phyloP scores from a whole-genome alignment of 768 basidiomycete genomes.

The Hygrophorus pudorinus region DNA sequence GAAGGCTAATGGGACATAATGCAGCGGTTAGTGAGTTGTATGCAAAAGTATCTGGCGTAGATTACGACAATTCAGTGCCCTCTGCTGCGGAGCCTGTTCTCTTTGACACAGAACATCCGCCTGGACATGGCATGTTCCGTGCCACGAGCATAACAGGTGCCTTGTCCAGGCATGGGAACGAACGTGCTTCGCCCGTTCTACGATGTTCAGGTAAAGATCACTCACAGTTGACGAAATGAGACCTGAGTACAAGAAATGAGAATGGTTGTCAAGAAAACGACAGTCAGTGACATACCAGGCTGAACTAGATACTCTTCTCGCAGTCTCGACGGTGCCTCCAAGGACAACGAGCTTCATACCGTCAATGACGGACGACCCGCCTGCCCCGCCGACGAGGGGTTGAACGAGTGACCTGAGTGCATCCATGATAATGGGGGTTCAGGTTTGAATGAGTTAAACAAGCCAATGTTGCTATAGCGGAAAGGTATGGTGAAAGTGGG shows the following conservation, averaged over 20 bases:
- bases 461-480: too few species aligned
- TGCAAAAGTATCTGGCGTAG: slow-evolving; percentile 12
- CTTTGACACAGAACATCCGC: neutral
- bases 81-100: too few species aligned
- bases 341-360: slow-evolving; percentile 87
- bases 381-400: slow-evolving; percentile 67
- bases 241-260: slow-evolving; percentile 32
- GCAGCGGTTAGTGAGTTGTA: slow-evolving; percentile 15
- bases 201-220: slow-evolving; percentile 7
- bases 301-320: slow-evolving; percentile 69
- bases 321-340: slow-evolving; percentile 82
- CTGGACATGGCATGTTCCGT: too few species aligned
- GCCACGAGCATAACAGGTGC: too few species aligned
- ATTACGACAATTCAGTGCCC: too few species aligned
- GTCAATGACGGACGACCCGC: slow-evolving; percentile 72
- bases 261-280: slow-evolving; percentile 3
- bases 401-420: slow-evolving; percentile 73
- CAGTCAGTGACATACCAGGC: slow-evolving; percentile 50
- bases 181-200: neutral
- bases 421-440: slow-evolving; percentile 41
- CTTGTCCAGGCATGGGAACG: too few species aligned
- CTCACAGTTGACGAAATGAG: slow-evolving; percentile 83
- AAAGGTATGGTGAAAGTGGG: too few species aligned
- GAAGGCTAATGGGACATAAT: slow-evolving; percentile 41
- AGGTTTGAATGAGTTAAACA: too few species aligned